Evolutionary conservation across 352 stramenopile species (phyloP).

Genomic region (Phytophthora nicotianae): DNA sequence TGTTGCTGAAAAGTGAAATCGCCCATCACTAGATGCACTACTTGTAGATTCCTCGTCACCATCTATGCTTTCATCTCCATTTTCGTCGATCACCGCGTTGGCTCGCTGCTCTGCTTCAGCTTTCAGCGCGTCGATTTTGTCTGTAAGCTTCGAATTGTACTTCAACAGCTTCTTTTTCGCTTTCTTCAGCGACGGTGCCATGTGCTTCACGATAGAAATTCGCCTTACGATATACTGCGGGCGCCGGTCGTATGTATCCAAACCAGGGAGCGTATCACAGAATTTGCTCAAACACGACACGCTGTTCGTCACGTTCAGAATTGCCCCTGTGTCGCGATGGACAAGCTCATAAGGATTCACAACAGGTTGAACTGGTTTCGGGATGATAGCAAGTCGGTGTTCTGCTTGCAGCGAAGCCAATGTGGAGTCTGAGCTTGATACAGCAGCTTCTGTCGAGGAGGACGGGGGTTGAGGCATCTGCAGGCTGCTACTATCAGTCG

Average conservation of each 20-base stretch:
- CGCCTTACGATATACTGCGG: conserved; percentile 80
- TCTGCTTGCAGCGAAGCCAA: conserved; percentile 27
- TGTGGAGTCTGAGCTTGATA: conserved; percentile 11
- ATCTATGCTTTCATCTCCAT: conserved; percentile 20
- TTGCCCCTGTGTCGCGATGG: conserved; percentile 68
- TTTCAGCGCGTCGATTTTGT: conserved; percentile 79
- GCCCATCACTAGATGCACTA: conserved; percentile 16
- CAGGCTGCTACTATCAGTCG: conserved; percentile 7
- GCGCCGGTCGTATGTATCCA: conserved; percentile 84
- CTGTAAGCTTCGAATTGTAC: conserved; percentile 78
- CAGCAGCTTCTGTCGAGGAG: conserved; percentile 8
- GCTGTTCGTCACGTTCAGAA: conserved; percentile 71
- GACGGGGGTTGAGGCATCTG: conserved; percentile 17
- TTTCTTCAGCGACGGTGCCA: conserved; percentile 60
- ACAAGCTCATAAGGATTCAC: conserved; percentile 55
- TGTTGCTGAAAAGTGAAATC: conserved; percentile 70
- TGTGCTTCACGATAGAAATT: conserved; percentile 50
- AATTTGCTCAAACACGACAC: conserved; percentile 74
- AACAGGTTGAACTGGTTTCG: conserved; percentile 23
- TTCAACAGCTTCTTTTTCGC: conserved; percentile 79
- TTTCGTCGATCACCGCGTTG: conserved; percentile 26
- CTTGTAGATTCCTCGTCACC: conserved; percentile 14
- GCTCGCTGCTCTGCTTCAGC: conserved; percentile 42
- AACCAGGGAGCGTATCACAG: conserved; percentile 78
- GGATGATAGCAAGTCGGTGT: conserved; percentile 8